phyloP scores from a whole-genome alignment of 148 eudicot genomes.

The Cornus florida region DNA sequence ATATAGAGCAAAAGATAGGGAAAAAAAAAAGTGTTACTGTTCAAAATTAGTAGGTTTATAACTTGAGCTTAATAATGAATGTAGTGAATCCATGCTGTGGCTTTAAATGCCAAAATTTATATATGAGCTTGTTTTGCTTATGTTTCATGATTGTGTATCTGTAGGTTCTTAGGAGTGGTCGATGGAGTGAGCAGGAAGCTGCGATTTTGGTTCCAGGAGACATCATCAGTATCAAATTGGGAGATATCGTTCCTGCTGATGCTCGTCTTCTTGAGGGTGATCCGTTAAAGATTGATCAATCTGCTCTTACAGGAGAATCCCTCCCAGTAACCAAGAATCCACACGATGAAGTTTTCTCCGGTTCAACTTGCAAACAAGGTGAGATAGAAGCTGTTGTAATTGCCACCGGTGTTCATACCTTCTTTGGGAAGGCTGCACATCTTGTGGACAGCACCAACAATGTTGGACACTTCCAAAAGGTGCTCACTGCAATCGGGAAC shows the following conservation, averaged over 20 bases:
- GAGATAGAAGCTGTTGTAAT: constrained; percentile 92
- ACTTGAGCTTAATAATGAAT: neutral
- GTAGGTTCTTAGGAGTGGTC: constrained; percentile 80
- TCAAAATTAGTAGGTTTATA: neutral
- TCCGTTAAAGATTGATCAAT: constrained; percentile 86
- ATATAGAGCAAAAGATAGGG: neutral
- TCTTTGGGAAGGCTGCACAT: constrained; percentile 98
- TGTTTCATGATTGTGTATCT: neutral
- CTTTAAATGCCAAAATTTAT: neutral
- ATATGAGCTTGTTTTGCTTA: neutral
- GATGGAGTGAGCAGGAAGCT: constrained; percentile 91
- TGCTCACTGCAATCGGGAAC: constrained; percentile 90
- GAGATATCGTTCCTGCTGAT: constrained; percentile 93
- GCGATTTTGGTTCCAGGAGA: constrained; percentile 90
- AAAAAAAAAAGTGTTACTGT: neutral
- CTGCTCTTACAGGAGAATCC: constrained; percentile 97
- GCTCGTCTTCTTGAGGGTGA: constrained; percentile 98
- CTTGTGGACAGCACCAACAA: constrained; percentile 98
- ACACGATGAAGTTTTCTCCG: constrained; percentile 90
- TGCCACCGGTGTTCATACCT: constrained; percentile 98
- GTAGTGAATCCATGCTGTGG: neutral
- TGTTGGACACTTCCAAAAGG: constrained; percentile 96
- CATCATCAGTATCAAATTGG: constrained; percentile 86
- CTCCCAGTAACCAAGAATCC: constrained; percentile 86
- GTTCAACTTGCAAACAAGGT: constrained; percentile 96